phyloP scores from a whole-genome alignment of 371 early-diverging fungal genomes.

The Apophysomyces elegans region DNA sequence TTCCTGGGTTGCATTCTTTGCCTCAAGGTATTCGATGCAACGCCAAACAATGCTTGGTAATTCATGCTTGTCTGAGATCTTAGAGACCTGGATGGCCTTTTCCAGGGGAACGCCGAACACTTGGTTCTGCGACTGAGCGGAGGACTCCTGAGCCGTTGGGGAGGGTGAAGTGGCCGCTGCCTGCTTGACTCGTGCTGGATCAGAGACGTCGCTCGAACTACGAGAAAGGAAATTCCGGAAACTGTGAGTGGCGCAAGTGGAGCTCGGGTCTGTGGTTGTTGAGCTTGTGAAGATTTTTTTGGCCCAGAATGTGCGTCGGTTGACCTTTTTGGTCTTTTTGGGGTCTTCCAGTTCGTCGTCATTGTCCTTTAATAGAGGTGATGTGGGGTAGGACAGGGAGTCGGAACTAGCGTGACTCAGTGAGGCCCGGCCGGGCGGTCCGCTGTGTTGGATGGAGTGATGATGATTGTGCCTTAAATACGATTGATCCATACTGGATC shows the following conservation, averaged over 20 bases:
- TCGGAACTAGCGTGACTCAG: not conserved
- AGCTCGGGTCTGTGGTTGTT: not conserved
- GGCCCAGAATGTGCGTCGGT: constrained; percentile 32
- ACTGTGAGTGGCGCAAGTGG: not conserved
- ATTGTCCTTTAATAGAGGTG: constrained; percentile 9
- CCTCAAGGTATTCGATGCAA: constrained; percentile 94
- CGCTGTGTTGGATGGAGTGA: not conserved
- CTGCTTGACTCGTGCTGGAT: not conserved
- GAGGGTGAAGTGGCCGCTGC: not conserved
- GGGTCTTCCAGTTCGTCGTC: constrained; percentile 16
- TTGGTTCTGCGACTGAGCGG: constrained; percentile 39
- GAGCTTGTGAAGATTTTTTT: constrained; percentile 36
- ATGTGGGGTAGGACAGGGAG: constrained; percentile 3
- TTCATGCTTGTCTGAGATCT: constrained; percentile 72
- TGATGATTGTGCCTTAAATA: constrained; percentile 10
- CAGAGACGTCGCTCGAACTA: constrained; percentile 5
- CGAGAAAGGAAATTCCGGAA: not conserved
- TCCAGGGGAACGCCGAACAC: constrained; percentile 80
- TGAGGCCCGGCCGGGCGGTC: not conserved
- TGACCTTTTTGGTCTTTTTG: constrained; percentile 26
- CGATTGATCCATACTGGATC: constrained; percentile 15
- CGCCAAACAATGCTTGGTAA: constrained; percentile 93
- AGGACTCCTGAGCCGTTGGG: constrained; percentile 9
- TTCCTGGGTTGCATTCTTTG: constrained; percentile 78
- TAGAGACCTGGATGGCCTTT: constrained; percentile 63